These are phyloP conservation scores for Pontederia crassipes DNA, from an alignment of 176 grass and related monocot species.

Conservation along the genomic window DNA sequence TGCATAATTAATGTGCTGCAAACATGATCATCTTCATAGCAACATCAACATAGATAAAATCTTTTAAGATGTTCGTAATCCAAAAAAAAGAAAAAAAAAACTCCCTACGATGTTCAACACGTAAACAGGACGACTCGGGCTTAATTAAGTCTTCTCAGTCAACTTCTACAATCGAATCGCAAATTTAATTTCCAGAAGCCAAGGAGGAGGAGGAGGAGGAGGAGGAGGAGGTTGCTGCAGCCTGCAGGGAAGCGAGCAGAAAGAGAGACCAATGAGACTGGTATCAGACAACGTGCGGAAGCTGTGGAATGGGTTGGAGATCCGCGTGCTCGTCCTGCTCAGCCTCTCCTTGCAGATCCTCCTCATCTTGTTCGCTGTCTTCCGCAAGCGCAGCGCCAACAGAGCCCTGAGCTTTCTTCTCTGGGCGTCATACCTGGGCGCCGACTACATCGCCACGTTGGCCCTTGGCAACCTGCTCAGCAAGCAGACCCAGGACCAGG, in stretches of 20 bases:
- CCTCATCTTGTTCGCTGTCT: conserved; percentile 3
- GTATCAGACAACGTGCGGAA: not conserved
- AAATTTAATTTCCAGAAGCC: no score
- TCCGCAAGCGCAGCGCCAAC: not conserved
- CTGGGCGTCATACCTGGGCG: conserved; percentile 20
- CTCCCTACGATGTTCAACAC: no score
- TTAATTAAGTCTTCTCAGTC: no score
- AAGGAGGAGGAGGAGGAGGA: not conserved
- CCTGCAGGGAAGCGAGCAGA: not conserved
- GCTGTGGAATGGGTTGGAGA: conserved; percentile 23
- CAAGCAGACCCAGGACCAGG: not conserved
- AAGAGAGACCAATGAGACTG: not conserved
- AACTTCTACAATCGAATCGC: no score
- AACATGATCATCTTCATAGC: no score
- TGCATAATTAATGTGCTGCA: no score
- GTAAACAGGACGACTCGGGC: no score
- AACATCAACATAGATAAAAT: no score
- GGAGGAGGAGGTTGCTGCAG: not conserved
- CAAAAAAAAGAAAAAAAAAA: no score
- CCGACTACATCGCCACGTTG: conserved; percentile 11
- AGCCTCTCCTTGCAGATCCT: conserved; percentile 27
- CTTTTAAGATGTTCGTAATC: no score
- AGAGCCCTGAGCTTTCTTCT: not conserved
- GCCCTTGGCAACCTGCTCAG: conserved; percentile 26
- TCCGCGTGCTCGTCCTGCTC: conserved; percentile 7